Base-by-base conservation (phyloP, 768 basidiomycete genomes). In the Termitomyces sp. region DNA sequence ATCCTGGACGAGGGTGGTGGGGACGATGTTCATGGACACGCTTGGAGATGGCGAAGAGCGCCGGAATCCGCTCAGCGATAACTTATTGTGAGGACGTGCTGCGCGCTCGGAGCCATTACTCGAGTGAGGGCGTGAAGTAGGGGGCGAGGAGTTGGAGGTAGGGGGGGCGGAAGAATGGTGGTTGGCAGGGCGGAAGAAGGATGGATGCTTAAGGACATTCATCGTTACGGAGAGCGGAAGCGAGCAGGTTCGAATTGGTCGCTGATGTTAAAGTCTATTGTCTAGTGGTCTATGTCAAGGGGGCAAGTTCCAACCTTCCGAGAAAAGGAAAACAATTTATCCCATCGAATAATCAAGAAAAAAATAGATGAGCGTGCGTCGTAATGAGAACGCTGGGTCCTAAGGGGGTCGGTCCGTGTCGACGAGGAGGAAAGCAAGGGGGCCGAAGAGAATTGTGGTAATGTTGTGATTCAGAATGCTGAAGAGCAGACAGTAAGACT, bases 401-500 rank as follows among this genome's bases (percentile, higher is more conserved):
- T 88, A 92, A 82, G 91, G 91, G 70, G 91, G 91, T 65, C 86
- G 79, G 81, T 92, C 89, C 57, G 84, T 85, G 83, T 86, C 86
- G 72, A 86, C 76, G 67, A 86, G 77, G 73, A 76, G 69, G 73
- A 77, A 80, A 62, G 74, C 82, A 77, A 85, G 82, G 66, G 87
- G 88, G 72, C 78, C 80, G 73, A 86, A 82, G 75, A 83, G 79
- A 81, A 85, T 79, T 75, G 74, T 79, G 80, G 77, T 77, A 67
- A 77, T 77, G 71, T 77, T 79, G 69, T 78, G 76, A 77, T 74
- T 79, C 69, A 77, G 72, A 36, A 49, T 46, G 71, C 81, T 83
- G 69, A 1, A 34, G n/a, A 60, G 48, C 9, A 54, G 52, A 25
- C 43, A 51, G 65, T 60, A 45, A 65, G 20, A 46, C 25, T 25